Evolutionary conservation across 768 basidiomycete species (phyloP), one percentile per base, ranked within the genome.

Genomic region (Boletellus sp.): DNA sequence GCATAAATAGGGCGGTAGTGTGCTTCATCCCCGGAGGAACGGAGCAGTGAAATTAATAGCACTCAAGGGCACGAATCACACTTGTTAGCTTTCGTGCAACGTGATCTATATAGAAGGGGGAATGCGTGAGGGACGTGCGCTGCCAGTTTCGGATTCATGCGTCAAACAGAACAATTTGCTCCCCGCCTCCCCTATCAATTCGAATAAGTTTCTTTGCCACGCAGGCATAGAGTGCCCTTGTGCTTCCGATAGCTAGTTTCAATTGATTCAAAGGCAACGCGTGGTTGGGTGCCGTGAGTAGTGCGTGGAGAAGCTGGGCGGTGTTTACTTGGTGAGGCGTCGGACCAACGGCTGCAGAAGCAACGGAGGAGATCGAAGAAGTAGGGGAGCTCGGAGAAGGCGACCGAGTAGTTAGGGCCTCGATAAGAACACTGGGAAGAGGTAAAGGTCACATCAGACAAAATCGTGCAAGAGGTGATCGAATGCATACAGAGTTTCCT

Each of bases 161-260:
- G 63, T 88, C 83, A 63, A 90, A 91, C 53, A 78, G 79, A 22
- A 90, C 86, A 7, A 82, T 73, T 62, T 91, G 88, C 62, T 87
- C 87, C 31, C 87, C 77, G 5, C 81, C 78, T 17, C 85, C 80
- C 37, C 89, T 74, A 45, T 90, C 88, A 55, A 90, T 88, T 67
- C 80, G 85, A 52, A 91, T 63, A 45, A 91, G 68, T 53, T 85
- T 74, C 69, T 90, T 91, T 15, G 85, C 89, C n/a, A 90, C 85
- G 60, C 88, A 89, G 2, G 75, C 81, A 59, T 88, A 91, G 12
- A 90, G 64, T 15, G 86, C 79, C 36, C 85, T 73, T 9, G 80
- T 84, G 11, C 80, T 72, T 33, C 78, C 76, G 19, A 90, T 66
- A 19, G 74, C 62, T 43, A 78, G 79, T 65, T 88, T 90, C 15